Conservation (phyloP, 176 grass and related monocot species). For the Oryza nivara region DNA sequence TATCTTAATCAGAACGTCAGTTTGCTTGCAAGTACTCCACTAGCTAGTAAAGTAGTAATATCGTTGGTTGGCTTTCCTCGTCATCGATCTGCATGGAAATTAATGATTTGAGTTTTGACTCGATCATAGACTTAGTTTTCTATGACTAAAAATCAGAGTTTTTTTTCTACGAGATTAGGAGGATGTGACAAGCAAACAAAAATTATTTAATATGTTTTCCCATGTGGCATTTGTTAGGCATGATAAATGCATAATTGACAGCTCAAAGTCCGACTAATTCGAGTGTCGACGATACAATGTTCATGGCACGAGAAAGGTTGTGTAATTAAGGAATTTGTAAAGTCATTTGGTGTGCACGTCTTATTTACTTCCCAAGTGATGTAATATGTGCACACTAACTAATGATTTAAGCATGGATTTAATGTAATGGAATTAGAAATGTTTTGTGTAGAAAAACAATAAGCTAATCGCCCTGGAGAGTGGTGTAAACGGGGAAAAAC, state of each 20-base stretch:
- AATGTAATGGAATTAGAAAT: too few relatives aligned
- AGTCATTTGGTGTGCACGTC: too few relatives aligned
- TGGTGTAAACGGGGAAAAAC: too few relatives aligned
- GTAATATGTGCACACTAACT: too few relatives aligned
- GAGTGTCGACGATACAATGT: background rate
- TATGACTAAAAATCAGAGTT: background rate
- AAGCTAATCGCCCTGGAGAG: too few relatives aligned
- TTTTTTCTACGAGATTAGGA: background rate
- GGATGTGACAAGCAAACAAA: background rate
- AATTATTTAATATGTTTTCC: background rate
- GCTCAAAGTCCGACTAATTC: background rate
- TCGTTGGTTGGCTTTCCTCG: background rate
- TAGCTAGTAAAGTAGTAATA: constrained; percentile 9
- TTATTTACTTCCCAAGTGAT: too few relatives aligned
- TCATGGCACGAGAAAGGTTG: background rate
- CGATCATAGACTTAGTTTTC: background rate
- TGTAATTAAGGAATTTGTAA: background rate
- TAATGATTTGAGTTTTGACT: background rate
- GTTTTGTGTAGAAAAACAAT: too few relatives aligned
- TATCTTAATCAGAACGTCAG: constrained; percentile 27
- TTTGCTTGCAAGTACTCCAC: background rate
- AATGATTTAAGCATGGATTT: too few relatives aligned
- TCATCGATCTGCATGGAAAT: background rate
- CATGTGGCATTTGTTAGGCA: too few relatives aligned
- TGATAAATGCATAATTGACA: too few relatives aligned